Evolutionary conservation across 306 rosid species (phyloP).

Genomic region (Fragaria vesca): DNA sequence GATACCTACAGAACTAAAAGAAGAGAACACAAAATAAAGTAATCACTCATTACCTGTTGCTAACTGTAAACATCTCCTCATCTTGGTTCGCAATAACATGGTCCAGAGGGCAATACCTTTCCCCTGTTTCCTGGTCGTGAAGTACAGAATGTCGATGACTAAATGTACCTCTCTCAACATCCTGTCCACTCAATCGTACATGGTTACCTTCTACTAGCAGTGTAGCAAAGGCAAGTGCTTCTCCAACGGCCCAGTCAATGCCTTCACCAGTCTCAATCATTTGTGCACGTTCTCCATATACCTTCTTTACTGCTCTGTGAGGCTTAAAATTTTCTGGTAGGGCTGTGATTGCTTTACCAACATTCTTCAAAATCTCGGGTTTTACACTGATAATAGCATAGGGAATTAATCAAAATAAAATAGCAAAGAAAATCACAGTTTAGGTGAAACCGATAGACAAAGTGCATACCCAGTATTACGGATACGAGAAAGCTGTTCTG

Average conservation of each 20-base stretch:
- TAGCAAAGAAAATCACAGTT: no score
- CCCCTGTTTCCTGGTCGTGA: conserved; percentile 89
- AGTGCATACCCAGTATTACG: conserved; percentile 79
- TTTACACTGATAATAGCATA: no score
- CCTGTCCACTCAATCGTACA: conserved; percentile 94
- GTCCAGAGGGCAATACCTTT: conserved; percentile 79
- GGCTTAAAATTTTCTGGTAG: conserved; percentile 36
- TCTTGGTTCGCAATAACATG: conserved; percentile 79
- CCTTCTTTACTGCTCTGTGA: conserved; percentile 76
- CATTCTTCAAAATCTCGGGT: no score
- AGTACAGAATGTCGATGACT: conserved; percentile 90
- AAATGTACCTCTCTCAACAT: conserved; percentile 53
- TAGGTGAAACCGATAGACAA: no score
- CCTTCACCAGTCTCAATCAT: conserved; percentile 93
- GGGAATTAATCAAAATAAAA: no score
- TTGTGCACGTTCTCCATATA: conserved; percentile 79
- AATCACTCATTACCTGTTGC: conserved; percentile 75
- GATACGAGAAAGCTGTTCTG: conserved; percentile 90
- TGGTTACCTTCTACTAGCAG: conserved; percentile 92
- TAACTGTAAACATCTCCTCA: conserved; percentile 92
- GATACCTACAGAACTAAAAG: background rate
- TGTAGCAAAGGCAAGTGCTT: conserved; percentile 97
- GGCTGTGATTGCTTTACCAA: conserved; percentile 78
- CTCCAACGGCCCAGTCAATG: conserved; percentile 93
- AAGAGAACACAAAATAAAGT: conserved; percentile 7